These are phyloP conservation scores for Endocalyx cinctus DNA, from an alignment of 2,329 filamentous ascomycete species.

Conservation along the genomic window DNA sequence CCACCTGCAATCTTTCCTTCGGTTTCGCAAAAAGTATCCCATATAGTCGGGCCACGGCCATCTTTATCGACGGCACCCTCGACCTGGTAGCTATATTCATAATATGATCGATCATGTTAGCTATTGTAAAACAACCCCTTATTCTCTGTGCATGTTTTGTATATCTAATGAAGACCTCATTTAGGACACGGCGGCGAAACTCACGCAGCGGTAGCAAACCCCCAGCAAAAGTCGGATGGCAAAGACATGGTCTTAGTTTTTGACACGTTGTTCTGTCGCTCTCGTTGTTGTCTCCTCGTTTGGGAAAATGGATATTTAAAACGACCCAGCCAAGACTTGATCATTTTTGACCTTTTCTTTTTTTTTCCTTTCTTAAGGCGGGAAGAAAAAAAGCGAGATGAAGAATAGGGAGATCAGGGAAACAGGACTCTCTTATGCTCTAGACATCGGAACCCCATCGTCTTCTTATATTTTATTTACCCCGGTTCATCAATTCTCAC, in stretches of 20 bases:
- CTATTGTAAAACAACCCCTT: too few species aligned
- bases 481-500: too few species aligned
- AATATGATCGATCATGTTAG: constrained; percentile 15
- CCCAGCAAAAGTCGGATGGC: constrained; percentile 70
- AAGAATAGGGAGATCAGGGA: constrained; percentile 2
- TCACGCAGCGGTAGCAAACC: constrained; percentile 73
- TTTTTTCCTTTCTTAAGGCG: too few species aligned
- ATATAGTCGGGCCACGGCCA: constrained; percentile 77
- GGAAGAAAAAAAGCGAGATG: constrained; percentile 1
- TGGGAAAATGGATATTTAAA: constrained; percentile 24
- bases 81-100: constrained; percentile 69
- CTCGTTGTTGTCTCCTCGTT: too few species aligned
- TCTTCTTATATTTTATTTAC: constrained; percentile 20
- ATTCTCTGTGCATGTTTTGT: too few species aligned
- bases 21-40: constrained; percentile 82
- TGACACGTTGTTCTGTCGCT: too few species aligned
- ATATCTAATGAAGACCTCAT: too few species aligned
- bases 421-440: too few species aligned
- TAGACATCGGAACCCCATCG: constrained; percentile 8
- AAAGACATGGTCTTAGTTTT: constrained; percentile 56
- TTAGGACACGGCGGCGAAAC: constrained; percentile 18
- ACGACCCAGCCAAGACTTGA: constrained; percentile 18
- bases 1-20: constrained; percentile 80
- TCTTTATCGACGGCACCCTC: constrained; percentile 72
- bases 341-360: too few species aligned